Percentiles rank a stretch among this genome's conserved stretches.
phyloP scores from a whole-genome alignment of 2,329 filamentous ascomycete species.

The Myriosclerotinia duriaeana region DNA sequence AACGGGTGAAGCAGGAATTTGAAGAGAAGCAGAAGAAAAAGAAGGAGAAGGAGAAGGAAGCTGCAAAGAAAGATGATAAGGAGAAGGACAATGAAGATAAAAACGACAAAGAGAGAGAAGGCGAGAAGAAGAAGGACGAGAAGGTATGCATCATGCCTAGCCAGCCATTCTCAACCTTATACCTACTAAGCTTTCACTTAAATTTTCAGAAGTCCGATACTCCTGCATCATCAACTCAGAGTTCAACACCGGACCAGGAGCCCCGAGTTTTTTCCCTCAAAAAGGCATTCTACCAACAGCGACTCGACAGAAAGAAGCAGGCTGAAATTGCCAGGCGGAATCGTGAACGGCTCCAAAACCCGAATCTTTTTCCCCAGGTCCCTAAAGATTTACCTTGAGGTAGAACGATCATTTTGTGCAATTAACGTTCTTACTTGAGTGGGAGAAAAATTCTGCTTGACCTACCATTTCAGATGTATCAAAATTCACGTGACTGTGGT shows the following conservation, averaged over 20 bases:
- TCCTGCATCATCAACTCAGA: conserved; percentile 14
- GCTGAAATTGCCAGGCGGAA: conserved; percentile 79
- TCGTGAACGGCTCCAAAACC: conserved; percentile 74
- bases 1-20: conserved; percentile 65
- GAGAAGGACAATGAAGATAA: conserved; percentile 48
- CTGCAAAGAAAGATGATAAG: conserved; percentile 53
- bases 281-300: conserved; percentile 84
- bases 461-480: neutral
- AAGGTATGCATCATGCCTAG: conserved; percentile 40
- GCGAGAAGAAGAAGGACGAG: conserved; percentile 46
- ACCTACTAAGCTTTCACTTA: conserved; percentile 23
- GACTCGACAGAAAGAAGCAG: conserved; percentile 74
- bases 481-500: neutral
- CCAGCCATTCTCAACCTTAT: neutral
- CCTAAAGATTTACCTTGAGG: conserved; percentile 58
- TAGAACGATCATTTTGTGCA: conserved; percentile 22
- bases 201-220: conserved; percentile 33
- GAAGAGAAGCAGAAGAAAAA: conserved; percentile 74
- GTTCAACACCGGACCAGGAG: conserved; percentile 48
- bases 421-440: neutral
- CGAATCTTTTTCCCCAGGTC: conserved; percentile 80
- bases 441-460: neutral
- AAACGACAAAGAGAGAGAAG: conserved; percentile 45
- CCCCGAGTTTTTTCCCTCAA: conserved; percentile 82
- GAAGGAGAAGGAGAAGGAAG: conserved; percentile 66